These are phyloP conservation scores for Colletotrichum costaricense DNA, from an alignment of 2,329 filamentous ascomycete species.

Conservation along the genomic window DNA sequence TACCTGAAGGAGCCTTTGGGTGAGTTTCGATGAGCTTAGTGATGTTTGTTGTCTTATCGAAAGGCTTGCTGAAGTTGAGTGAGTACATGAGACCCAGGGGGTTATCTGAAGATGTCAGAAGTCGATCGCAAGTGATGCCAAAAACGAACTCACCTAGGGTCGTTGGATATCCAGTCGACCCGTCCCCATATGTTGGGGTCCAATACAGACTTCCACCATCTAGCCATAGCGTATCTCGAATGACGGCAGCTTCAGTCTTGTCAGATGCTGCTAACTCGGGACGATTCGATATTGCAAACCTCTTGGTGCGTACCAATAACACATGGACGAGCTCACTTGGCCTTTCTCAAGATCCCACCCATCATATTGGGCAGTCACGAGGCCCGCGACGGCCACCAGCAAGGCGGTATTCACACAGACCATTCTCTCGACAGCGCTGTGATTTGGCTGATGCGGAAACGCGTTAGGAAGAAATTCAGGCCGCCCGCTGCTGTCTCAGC, in stretches of 20 bases:
- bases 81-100: slow-evolving; percentile 63
- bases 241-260: slow-evolving; percentile 58
- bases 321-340: slow-evolving; percentile 70
- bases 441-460: neutral
- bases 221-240: slow-evolving; percentile 73
- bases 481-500: slow-evolving; percentile 1
- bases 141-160: slow-evolving; percentile 54
- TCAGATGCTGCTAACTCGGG: neutral
- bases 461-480: neutral
- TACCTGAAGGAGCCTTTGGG: slow-evolving; percentile 58
- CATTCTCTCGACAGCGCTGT: neutral
- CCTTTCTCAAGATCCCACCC: slow-evolving; percentile 55
- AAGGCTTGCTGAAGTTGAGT: slow-evolving; percentile 68
- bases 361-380: slow-evolving; percentile 54
- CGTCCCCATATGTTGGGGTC: slow-evolving; percentile 53
- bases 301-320: slow-evolving; percentile 63
- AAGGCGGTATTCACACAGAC: slow-evolving; percentile 35
- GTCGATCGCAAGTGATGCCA: slow-evolving; percentile 19
- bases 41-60: slow-evolving; percentile 64
- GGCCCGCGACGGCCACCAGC: slow-evolving; percentile 42
- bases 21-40: slow-evolving; percentile 61
- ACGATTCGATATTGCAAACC: slow-evolving; percentile 43
- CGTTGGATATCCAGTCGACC: slow-evolving; percentile 52
- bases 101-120: slow-evolving; percentile 56
- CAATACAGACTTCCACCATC: slow-evolving; percentile 71